A percentile compares a stretch with the other conserved stretches of the same genome.
These are phyloP conservation scores for Cicer judaicum DNA, from an alignment of 306 rosid species.

Conservation along the genomic window DNA sequence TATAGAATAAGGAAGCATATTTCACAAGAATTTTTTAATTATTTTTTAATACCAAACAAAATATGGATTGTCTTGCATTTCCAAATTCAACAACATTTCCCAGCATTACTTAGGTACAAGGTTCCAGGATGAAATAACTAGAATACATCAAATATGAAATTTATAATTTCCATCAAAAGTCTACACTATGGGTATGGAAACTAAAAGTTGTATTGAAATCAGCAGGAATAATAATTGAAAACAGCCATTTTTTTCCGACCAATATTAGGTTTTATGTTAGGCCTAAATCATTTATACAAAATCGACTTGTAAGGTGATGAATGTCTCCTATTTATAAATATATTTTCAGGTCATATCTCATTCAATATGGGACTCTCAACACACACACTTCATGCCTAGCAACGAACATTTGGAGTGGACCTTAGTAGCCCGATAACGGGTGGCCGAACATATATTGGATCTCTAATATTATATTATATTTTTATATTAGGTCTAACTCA, in stretches of 20 bases:
- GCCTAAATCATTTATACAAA: too few species aligned
- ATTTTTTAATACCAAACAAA: slow-evolving; percentile 19
- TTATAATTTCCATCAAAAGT: neutral
- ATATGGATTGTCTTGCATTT: neutral
- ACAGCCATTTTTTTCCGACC: neutral
- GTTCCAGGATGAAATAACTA: slow-evolving; percentile 13
- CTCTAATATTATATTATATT: too few species aligned
- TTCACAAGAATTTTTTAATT: neutral
- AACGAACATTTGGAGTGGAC: too few species aligned
- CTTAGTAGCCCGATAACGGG: too few species aligned
- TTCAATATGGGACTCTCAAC: too few species aligned
- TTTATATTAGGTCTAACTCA: too few species aligned
- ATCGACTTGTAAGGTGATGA: too few species aligned
- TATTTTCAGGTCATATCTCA: too few species aligned
- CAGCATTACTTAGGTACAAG: slow-evolving; percentile 11
- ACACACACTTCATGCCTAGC: too few species aligned
- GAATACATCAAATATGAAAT: slow-evolving; percentile 1
- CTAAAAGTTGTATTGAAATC: neutral
- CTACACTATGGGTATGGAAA: neutral
- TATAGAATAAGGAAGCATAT: slow-evolving; percentile 30
- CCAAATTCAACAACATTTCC: slow-evolving; percentile 31
- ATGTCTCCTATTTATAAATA: too few species aligned
- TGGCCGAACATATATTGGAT: too few species aligned
- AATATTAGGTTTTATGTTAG: too few species aligned
- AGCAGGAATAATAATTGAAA: neutral